Evolutionary conservation across 148 eudicot genomes (phyloP), one percentile per base, ranked within the genome.

Genomic region (Gaultheria prostrata): DNA sequence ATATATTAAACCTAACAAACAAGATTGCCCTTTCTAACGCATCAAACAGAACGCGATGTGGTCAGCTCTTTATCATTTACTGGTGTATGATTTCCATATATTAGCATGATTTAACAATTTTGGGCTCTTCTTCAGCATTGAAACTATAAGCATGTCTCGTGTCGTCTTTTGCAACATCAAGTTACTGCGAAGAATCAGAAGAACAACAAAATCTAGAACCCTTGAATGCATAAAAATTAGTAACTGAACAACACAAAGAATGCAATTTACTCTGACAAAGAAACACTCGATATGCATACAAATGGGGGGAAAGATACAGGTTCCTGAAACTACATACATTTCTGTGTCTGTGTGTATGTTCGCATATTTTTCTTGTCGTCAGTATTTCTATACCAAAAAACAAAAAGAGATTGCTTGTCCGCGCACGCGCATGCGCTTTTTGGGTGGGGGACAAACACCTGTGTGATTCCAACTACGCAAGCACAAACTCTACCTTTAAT

Each of bases 401-500:
- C 7, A 63, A 1, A 56, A 17, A 4, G 4, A 56, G 10, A 49
- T 21, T 21, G 26, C 21, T n/a, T 46, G 33, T 46, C 20, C 32
- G 32, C 17, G 21, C 7, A 15, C 0, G 79, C 1, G 20, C 28
- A 24, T 0, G 9, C 0, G 32, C 18, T 0, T 24, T 26, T 48
- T 49, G 13, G 14, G 2, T 7, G 48, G 8, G 48, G 15, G 48
- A 7, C 20, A 21, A 53, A 71, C 28, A 49, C 28, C 35, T 50
- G 1, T 69, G 54, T 79, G 26, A 49, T 67, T 49, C 50, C 78
- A 59, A 43, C 35, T n/a, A 18, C 20, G 1, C 70, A 69, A 77
- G 51, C 43, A 70, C 78, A 71, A 77, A 49, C 82, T 77, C 49
- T 78, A 48, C 33, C 30, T 67, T 70, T 33, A 20, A 43, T 45